A percentile compares a stretch with the other conserved stretches of the same genome.
phyloP scores from a whole-genome alignment of 768 basidiomycete genomes.

The Calocera viscosa region DNA sequence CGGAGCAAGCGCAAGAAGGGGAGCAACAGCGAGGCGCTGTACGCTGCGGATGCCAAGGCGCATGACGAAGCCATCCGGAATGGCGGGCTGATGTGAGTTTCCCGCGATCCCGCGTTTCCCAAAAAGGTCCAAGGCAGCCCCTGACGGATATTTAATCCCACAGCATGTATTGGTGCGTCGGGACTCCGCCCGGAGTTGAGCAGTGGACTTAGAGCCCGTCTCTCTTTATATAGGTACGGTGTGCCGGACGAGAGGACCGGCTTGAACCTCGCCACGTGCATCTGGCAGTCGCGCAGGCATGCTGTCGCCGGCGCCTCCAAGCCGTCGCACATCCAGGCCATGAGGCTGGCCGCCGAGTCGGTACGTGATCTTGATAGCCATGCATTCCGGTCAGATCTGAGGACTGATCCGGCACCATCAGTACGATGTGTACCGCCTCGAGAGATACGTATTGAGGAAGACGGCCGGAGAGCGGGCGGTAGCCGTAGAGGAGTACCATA shows the following conservation, averaged over 20 bases:
- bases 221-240: constrained; percentile 93
- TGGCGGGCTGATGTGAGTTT: constrained; percentile 52
- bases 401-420: not conserved
- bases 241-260: constrained; percentile 61
- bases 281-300: constrained; percentile 83
- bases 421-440: constrained; percentile 68
- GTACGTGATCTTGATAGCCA: constrained; percentile 10
- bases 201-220: constrained; percentile 25
- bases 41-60: constrained; percentile 73
- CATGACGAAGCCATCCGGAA: constrained; percentile 88
- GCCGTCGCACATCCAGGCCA: constrained; percentile 71
- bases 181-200: not conserved
- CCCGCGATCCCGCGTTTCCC: not conserved
- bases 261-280: constrained; percentile 86
- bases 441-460: constrained; percentile 65
- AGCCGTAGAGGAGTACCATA: constrained; percentile 45
- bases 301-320: constrained; percentile 68
- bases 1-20: constrained; percentile 60
- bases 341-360: constrained; percentile 60
- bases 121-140: not conserved
- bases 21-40: constrained; percentile 60
- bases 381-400: not conserved
- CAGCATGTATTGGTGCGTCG: not conserved
- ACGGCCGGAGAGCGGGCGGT: constrained; percentile 43
- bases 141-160: not conserved